Evolutionary conservation across 2,329 filamentous ascomycete genomes (phyloP).

Genomic region (Botrytis byssoidea): DNA sequence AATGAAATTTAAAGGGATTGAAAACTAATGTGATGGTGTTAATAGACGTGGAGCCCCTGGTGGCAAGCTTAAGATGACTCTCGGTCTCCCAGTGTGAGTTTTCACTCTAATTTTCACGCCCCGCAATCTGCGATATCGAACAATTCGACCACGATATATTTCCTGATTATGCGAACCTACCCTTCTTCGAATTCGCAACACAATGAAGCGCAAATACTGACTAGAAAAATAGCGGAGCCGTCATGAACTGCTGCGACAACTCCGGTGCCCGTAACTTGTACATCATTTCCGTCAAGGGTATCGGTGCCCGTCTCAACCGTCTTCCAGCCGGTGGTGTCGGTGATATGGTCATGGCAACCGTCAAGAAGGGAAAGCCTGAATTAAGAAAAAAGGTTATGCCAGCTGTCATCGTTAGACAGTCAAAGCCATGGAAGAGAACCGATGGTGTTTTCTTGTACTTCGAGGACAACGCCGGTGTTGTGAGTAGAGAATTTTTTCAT

Average conservation of each 20-base stretch:
- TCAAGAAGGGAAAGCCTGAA: slow-evolving; percentile 99
- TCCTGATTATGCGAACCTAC: neutral
- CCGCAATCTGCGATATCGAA: slow-evolving; percentile 36
- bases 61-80: slow-evolving; percentile 99
- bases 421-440: slow-evolving; percentile 98
- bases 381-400: slow-evolving; percentile 99
- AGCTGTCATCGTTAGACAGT: slow-evolving; percentile 96
- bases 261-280: slow-evolving; percentile 97
- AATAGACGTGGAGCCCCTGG: slow-evolving; percentile 83
- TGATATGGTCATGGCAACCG: slow-evolving; percentile 99
- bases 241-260: slow-evolving; percentile 99
- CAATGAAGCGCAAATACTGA: slow-evolving; percentile 21
- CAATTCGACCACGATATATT: slow-evolving; percentile 25
- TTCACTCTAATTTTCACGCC: slow-evolving; percentile 13
- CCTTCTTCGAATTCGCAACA: slow-evolving; percentile 7
- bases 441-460: slow-evolving; percentile 99
- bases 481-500: slow-evolving; percentile 51
- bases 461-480: slow-evolving; percentile 99
- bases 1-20: neutral
- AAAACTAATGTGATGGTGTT: slow-evolving; percentile 27
- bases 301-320: slow-evolving; percentile 95
- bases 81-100: slow-evolving; percentile 99
- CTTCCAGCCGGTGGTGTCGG: slow-evolving; percentile 96
- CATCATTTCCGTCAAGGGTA: slow-evolving; percentile 99
- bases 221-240: slow-evolving; percentile 69